Percentiles rank a stretch among this genome's conserved stretches.
Evolutionary conservation across 2,329 filamentous ascomycete species (phyloP).

Genomic region (Chlorencoelia australis): DNA sequence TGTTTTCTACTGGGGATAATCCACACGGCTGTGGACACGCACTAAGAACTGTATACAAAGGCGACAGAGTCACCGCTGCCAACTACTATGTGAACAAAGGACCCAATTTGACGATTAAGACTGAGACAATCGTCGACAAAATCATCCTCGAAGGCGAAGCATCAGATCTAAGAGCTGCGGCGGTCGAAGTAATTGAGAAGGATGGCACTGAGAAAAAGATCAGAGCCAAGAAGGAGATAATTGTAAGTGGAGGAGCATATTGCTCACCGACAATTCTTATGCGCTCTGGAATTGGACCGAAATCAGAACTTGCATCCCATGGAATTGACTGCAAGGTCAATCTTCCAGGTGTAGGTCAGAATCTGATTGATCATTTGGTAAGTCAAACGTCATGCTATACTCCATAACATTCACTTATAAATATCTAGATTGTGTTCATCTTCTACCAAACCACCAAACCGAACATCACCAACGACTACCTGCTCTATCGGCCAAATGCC

Average conservation of each 20-base stretch:
- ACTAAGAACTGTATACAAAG: slow-evolving; percentile 41
- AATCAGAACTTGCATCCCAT: slow-evolving; percentile 30
- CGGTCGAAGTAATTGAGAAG: slow-evolving; percentile 34
- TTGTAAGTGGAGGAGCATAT: slow-evolving; percentile 38
- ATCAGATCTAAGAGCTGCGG: slow-evolving; percentile 34
- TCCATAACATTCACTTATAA: slow-evolving; percentile 3
- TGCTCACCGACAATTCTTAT: slow-evolving; percentile 38
- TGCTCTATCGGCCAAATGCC: slow-evolving; percentile 45
- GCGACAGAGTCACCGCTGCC: slow-evolving; percentile 41
- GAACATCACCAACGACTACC: slow-evolving; percentile 44
- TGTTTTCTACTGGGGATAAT: slow-evolving; percentile 45
- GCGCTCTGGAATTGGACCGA: slow-evolving; percentile 35
- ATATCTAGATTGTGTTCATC: slow-evolving; percentile 41
- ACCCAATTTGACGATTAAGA: slow-evolving; percentile 31
- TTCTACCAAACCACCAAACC: slow-evolving; percentile 48
- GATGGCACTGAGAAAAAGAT: slow-evolving; percentile 31
- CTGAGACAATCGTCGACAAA: slow-evolving; percentile 41
- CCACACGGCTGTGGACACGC: slow-evolving; percentile 46
- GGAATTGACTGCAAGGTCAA: slow-evolving; percentile 43
- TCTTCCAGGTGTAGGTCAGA: slow-evolving; percentile 52
- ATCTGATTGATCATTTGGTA: slow-evolving; percentile 47
- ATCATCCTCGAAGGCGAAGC: slow-evolving; percentile 34
- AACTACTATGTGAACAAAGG: slow-evolving; percentile 38
- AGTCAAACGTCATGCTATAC: slow-evolving; percentile 2
- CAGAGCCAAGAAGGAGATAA: slow-evolving; percentile 36